Base-by-base conservation (phyloP, 108 stramenopile species). In the Nitzschia inconspicua region DNA sequence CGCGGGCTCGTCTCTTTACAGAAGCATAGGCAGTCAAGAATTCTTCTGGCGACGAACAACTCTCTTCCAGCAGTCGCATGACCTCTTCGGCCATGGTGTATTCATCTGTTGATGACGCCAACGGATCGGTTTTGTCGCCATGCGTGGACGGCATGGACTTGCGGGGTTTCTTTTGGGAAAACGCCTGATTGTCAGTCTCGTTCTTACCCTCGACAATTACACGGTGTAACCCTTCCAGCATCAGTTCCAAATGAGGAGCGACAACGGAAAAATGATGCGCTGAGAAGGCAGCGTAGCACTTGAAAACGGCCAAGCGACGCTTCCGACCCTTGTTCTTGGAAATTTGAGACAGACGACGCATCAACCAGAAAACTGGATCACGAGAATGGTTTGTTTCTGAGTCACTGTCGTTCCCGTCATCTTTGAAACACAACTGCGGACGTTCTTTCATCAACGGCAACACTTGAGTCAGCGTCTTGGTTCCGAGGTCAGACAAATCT, bases 181-280 rank as follows among this genome's bases (percentile, higher is more conserved):
- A 32, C 18, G 11, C 4, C 18, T 37, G 20, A 64, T 66, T 66
- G 20, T 73, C 74, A 29, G 64, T 49, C 22, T 80, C 79, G 50
- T 84, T 83, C 10, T 63, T 52, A 10, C 75, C 65, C 51, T 94
- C 93, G 50, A 77, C 57, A 8, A 75, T 75, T n/a, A 73, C 68
- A 49, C 93, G 88, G 49, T 91, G 77, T 10, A 91, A 48, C 16
- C 88, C 85, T 40, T 86, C 87, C 44, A 94, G 66, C 72, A 94
- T 83, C 37, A 94, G 47, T 49, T 83, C 84, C 57, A 93, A 41
- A 59, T 88, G 73, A 10, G 68, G 79, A 44, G 50, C 62, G 11
- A 90, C 50, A 6, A 79, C 36, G 11, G 78, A 57, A 16, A 68
- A 68, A 30, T 66, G 48, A 9, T 53, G 57, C 9, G 75, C 70